Percentiles rank a stretch among this genome's conserved stretches.
Conservation (phyloP, 169 alveolate genomes). For the Plasmodium malariae region DNA sequence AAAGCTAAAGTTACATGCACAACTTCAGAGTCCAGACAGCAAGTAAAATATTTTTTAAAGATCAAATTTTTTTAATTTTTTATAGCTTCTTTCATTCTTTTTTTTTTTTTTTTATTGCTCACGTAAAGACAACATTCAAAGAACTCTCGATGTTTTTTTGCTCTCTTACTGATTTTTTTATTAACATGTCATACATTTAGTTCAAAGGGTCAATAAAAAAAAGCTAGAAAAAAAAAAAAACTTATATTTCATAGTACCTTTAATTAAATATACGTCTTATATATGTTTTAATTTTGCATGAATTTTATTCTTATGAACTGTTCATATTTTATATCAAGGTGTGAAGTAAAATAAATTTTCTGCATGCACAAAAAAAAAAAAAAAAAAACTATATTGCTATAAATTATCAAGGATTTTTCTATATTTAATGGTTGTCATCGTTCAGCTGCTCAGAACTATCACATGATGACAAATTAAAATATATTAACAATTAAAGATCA, state of each 20-base stretch:
- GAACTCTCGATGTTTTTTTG: slow-evolving; percentile 7
- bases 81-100: slow-evolving; percentile 22
- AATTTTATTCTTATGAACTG: neutral
- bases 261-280: slow-evolving; percentile 5
- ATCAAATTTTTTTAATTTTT: slow-evolving; percentile 27
- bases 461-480: neutral
- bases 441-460: neutral
- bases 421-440: slow-evolving; percentile 7
- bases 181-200: slow-evolving; percentile 6
- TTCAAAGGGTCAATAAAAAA: slow-evolving; percentile 21
- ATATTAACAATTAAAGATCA: neutral
- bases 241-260: neutral
- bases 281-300: slow-evolving; percentile 11
- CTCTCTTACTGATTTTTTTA: slow-evolving; percentile 5
- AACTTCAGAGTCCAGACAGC: slow-evolving; percentile 15
- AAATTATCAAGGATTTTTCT: slow-evolving; percentile 1
- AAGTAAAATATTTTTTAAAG: slow-evolving; percentile 7
- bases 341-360: neutral
- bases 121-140: slow-evolving; percentile 16
- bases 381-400: no score
- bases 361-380: slow-evolving; percentile 27
- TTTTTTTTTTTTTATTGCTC: neutral
- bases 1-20: slow-evolving; percentile 28
- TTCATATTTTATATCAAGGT: slow-evolving; percentile 3
- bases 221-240: slow-evolving; percentile 25